Evolutionary conservation across 306 rosid genomes (phyloP).

Genomic region (Prunus armeniaca): DNA sequence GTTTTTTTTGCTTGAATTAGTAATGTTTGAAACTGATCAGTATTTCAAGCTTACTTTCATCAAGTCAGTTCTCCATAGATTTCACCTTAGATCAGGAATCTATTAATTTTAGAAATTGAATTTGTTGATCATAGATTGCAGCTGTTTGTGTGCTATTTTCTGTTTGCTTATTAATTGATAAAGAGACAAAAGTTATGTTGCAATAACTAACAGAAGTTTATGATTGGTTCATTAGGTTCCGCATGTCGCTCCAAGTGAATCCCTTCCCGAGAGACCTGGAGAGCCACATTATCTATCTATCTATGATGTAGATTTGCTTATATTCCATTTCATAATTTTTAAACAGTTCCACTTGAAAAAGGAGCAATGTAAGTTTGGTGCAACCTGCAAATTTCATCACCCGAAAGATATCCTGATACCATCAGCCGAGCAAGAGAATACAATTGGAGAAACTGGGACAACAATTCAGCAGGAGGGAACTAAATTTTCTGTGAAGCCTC

Average conservation of each 20-base stretch:
- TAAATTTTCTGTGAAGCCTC: conserved; percentile 38
- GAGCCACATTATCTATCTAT: conserved; percentile 37
- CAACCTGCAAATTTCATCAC: conserved; percentile 85
- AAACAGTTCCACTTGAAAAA: conserved; percentile 90
- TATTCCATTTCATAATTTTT: neutral
- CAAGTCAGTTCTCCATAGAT: neutral
- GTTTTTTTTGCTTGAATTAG: neutral
- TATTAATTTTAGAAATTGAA: neutral
- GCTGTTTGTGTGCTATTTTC: neutral
- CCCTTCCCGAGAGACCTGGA: conserved; percentile 87
- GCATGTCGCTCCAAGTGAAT: conserved; percentile 50
- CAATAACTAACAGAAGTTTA: conserved; percentile 4
- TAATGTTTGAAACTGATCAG: neutral
- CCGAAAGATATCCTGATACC: conserved; percentile 74
- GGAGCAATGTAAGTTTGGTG: conserved; percentile 81
- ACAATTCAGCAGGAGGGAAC: conserved; percentile 33
- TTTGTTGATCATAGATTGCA: neutral
- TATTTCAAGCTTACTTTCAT: neutral
- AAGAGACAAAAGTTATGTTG: neutral
- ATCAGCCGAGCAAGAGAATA: conserved; percentile 46
- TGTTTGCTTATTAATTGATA: neutral
- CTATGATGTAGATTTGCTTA: conserved; percentile 1
- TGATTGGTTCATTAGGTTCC: conserved; percentile 58
- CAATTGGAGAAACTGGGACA: conserved; percentile 37
- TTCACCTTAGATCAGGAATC: neutral